Evolutionary conservation across 2,329 filamentous ascomycete genomes (phyloP).

Genomic region (Calonectria hongkongensis): DNA sequence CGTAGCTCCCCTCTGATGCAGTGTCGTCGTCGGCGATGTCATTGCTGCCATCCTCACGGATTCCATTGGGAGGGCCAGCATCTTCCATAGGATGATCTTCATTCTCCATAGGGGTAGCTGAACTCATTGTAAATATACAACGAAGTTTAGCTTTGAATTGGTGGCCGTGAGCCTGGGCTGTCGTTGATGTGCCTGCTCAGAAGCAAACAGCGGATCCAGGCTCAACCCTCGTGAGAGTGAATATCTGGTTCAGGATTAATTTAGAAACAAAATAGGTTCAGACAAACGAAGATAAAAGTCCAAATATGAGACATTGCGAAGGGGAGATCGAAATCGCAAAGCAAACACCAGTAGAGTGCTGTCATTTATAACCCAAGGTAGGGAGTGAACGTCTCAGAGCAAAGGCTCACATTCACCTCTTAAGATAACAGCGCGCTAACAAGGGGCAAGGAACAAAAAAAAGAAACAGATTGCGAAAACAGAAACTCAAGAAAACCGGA

Average conservation of each 20-base stretch:
- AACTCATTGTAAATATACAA: slow-evolving; percentile 28
- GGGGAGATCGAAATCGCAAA: neutral
- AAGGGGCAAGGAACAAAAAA: slow-evolving; percentile 3
- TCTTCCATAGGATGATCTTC: slow-evolving; percentile 67
- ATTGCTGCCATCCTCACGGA: slow-evolving; percentile 44
- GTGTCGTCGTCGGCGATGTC: slow-evolving; percentile 59
- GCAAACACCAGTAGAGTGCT: neutral
- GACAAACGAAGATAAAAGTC: too few relatives aligned
- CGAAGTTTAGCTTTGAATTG: neutral
- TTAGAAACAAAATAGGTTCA: neutral
- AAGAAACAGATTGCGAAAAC: neutral
- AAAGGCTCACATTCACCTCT: slow-evolving; percentile 5
- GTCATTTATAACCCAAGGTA: neutral
- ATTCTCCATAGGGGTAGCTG: slow-evolving; percentile 61
- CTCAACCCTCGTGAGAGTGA: slow-evolving; percentile 5
- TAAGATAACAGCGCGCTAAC: slow-evolving; percentile 10
- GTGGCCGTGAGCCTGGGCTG: neutral
- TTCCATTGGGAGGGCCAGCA: slow-evolving; percentile 57
- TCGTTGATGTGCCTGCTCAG: neutral
- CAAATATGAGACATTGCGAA: too few relatives aligned
- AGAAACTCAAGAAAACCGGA: neutral
- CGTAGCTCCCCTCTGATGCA: slow-evolving; percentile 58
- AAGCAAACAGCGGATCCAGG: neutral
- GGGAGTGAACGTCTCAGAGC: neutral
- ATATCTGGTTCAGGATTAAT: slow-evolving; percentile 17